phyloP scores from a whole-genome alignment of 83 land plant species.

The Diphasiastrum complanatum region DNA sequence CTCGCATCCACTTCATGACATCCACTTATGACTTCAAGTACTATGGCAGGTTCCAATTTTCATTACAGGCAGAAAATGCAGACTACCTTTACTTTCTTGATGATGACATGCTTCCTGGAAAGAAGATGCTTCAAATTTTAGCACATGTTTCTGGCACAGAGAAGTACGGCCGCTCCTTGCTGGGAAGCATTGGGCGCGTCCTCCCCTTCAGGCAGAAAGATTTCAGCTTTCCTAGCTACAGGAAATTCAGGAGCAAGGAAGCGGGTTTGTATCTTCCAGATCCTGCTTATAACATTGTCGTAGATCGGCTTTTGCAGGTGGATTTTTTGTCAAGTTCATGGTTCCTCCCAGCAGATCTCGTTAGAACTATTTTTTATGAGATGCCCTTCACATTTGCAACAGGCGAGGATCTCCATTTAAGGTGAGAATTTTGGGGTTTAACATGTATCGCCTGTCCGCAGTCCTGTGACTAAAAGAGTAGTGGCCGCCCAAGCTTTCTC shows the following conservation, averaged over 20 bases:
- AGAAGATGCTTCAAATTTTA: slow-evolving; percentile 9
- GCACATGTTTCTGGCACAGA: slow-evolving; percentile 13
- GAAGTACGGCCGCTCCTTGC: neutral
- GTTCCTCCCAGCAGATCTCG: slow-evolving; percentile 15
- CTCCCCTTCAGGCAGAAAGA: slow-evolving; percentile 17
- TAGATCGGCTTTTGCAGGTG: slow-evolving; percentile 12
- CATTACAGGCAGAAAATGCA: slow-evolving; percentile 7
- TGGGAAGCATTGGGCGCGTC: slow-evolving; percentile 17
- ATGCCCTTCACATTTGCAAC: slow-evolving; percentile 3
- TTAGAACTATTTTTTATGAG: slow-evolving; percentile 11
- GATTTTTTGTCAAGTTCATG: slow-evolving; percentile 18
- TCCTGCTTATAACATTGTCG: slow-evolving; percentile 13
- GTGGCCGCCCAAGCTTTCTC: too few relatives aligned
- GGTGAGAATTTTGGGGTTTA: slow-evolving; percentile 5
- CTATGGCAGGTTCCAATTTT: slow-evolving; percentile 16
- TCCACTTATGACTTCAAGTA: slow-evolving; percentile 22
- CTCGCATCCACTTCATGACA: slow-evolving; percentile 10
- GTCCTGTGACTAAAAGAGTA: too few relatives aligned
- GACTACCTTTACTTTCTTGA: slow-evolving; percentile 17
- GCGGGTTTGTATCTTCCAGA: slow-evolving; percentile 17
- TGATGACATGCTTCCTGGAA: slow-evolving; percentile 18
- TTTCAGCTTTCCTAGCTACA: slow-evolving; percentile 19
- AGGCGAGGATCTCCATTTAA: slow-evolving; percentile 16
- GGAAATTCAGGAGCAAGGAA: slow-evolving; percentile 15
- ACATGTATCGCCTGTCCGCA: neutral